Conservation (phyloP, 1,139 yeast genomes). For the Hanseniaspora gamundiae region DNA sequence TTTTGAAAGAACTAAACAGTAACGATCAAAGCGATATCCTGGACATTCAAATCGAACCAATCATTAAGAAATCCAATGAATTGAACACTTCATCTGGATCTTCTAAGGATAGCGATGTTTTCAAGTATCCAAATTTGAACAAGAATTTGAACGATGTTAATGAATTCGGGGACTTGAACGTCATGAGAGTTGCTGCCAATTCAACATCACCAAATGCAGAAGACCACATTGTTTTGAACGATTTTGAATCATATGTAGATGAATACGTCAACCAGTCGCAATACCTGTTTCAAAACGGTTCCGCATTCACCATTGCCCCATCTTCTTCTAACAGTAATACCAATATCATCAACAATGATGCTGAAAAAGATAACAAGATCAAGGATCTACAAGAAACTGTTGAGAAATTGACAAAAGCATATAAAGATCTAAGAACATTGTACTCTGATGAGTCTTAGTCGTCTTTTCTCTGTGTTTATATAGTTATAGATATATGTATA, state of each 20-base stretch:
- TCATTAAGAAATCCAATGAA: constrained; percentile 6
- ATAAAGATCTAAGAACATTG: constrained; percentile 43
- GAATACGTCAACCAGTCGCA: constrained; percentile 2
- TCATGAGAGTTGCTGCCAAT: constrained; percentile 27
- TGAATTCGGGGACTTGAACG: constrained; percentile 32
- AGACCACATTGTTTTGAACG: constrained; percentile 7
- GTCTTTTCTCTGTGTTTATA: neutral
- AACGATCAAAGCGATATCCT: constrained; percentile 19
- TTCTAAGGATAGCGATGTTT: constrained; percentile 4
- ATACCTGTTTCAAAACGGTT: neutral
- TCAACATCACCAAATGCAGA: constrained; percentile 13
- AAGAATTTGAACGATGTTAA: constrained; percentile 11
- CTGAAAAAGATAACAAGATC: constrained; percentile 17
- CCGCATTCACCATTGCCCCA: constrained; percentile 7
- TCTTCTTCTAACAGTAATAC: constrained; percentile 10
- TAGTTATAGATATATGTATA: neutral
- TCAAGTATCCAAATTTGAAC: constrained; percentile 26
- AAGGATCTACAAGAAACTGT: constrained; percentile 35
- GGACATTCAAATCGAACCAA: constrained; percentile 6
- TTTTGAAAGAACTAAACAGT: constrained; percentile 52
- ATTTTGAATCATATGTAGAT: constrained; percentile 9
- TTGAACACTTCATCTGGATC: constrained; percentile 28
- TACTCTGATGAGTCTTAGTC: constrained; percentile 27
- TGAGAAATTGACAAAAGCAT: constrained; percentile 41
- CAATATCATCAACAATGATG: neutral